Base-by-base conservation (phyloP, 441 rosid species). In the Erodium trifolium region DNA sequence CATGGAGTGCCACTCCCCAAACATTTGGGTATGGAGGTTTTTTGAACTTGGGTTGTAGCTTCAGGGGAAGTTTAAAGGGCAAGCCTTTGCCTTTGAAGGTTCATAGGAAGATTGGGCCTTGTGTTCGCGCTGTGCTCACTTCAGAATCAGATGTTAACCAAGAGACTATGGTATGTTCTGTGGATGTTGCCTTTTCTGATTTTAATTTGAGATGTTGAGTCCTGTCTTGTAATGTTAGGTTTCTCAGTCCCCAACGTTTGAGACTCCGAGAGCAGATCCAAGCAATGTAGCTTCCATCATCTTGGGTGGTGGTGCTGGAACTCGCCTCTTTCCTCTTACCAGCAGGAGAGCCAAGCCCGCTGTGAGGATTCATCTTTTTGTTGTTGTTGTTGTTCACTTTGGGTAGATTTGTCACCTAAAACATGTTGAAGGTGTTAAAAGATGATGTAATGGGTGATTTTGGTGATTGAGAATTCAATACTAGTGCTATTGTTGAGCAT, bases 271-370 rank as follows among this genome's bases (percentile, higher is more conserved):
- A 53, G 72, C 76, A 2, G 69, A 73, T 69, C 76, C 76, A 3
- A 69, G 59, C 55, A 69, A 66, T 57, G 69, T 73, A 13, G 76
- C 45, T 39, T 39, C 45, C 45, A 39, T 39, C 45, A 39, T 39
- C 45, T 39, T 39, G 45, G 45, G 45, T 39, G 45, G 45, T 39
- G 45, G 45, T 39, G 45, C 45, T 39, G 45, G 45, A 39, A 39
- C 45, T 3, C 72, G 76, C 6, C 76, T 73, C 19, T 69, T 63
- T 69, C 76, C 76, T 39, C 76, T 73, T 59, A 73, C 76, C 57
- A 73, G 76, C 43, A 14, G 69, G 17, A 65, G 76, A 49, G 72
- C 76, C 68, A 73, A 73, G 76, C 76, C 76, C 0, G 76, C 76
- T 31, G 76, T 73, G 51, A 39, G 6, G 1, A 39, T 12, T 8